Base-by-base conservation (phyloP, 371 early-diverging fungal genomes). In the Mortierella sp. region DNA sequence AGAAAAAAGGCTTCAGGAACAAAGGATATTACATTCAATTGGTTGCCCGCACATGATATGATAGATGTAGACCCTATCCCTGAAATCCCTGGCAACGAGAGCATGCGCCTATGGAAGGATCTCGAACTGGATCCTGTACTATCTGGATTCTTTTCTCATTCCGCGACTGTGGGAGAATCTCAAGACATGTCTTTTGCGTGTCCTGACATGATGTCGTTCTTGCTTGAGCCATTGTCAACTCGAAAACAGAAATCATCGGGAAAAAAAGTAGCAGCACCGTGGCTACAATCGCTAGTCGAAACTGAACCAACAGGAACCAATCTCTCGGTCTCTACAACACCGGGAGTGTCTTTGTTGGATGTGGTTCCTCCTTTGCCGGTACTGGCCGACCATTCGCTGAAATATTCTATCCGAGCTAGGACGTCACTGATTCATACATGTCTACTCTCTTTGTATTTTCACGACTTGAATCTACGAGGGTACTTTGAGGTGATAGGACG, bases 371-470 rank as follows among this genome's bases (percentile, higher is more conserved):
- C 81, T 0, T 14, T 86, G 19, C 65, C 74, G 14, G 76, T 80
- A 0, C 77, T 86, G 5, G 75, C 73, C 2, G 60, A 62, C 4
- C 74, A 82, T 16, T 82, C 82, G 21, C 66, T 85, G 21, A 69
- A 72, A 19, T 48, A 70, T 26, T 81, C 88, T 1, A 66, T 88
- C 37, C 56, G 66, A 9, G 55, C 68, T 14, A 84, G 84, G 67
- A 81, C 81, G n/a, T 84, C 84, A 6, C 45, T 86, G 19, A 65
- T 88, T 4, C 84, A 84, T 57, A 82, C 81, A 15, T 87, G 84
- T 25, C 82, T 84, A 48, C 71, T 88, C 83, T 73, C 82, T 7
- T 77, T 83, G 11, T 86, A 85, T 62, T 74, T 85, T 19, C 73
- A 83, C 55, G 75, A 85, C 48, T 72, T 86, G 64, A 75, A 83